These are phyloP conservation scores for Suillus discolor DNA, from an alignment of 768 basidiomycete species.

Conservation along the genomic window DNA sequence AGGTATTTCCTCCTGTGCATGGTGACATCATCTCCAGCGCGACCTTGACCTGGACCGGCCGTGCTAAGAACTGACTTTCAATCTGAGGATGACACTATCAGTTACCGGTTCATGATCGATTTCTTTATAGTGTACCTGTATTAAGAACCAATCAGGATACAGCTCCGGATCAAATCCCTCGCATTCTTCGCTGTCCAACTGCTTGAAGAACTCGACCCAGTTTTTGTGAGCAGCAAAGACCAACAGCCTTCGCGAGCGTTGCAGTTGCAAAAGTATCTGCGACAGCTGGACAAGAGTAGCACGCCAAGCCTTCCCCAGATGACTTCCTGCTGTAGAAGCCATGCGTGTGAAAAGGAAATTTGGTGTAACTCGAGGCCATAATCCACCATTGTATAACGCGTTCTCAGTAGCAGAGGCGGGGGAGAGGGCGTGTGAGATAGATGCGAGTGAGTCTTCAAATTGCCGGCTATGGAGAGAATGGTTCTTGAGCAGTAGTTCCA, in stretches of 20 bases:
- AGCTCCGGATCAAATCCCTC: slow-evolving; percentile 6
- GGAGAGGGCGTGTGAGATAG: neutral
- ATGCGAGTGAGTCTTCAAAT: neutral
- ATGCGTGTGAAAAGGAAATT: slow-evolving; percentile 31
- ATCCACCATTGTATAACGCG: slow-evolving; percentile 10
- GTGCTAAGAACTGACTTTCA: slow-evolving; percentile 25
- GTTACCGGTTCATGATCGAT: neutral
- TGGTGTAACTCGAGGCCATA: slow-evolving; percentile 36
- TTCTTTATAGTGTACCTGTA: slow-evolving; percentile 11
- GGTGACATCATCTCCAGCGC: slow-evolving; percentile 33
- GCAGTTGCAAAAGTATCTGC: slow-evolving; percentile 28
- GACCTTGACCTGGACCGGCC: slow-evolving; percentile 25
- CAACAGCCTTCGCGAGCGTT: slow-evolving; percentile 35
- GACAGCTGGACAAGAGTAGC: slow-evolving; percentile 27
- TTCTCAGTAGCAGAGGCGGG: neutral
- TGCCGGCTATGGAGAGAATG: neutral
- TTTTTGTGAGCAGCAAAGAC: slow-evolving; percentile 17
- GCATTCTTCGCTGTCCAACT: slow-evolving; percentile 11
- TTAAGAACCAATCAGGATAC: slow-evolving; percentile 15
- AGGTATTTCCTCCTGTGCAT: slow-evolving; percentile 17
- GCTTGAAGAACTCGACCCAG: slow-evolving; percentile 12
- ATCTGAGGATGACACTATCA: slow-evolving; percentile 15
- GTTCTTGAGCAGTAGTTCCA: neutral
- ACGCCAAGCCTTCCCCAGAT: slow-evolving; percentile 25
- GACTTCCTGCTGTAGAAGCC: slow-evolving; percentile 14